Evolutionary conservation across 495 filamentous ascomycete genomes (phyloP).

Genomic region (Xylaria grammica): DNA sequence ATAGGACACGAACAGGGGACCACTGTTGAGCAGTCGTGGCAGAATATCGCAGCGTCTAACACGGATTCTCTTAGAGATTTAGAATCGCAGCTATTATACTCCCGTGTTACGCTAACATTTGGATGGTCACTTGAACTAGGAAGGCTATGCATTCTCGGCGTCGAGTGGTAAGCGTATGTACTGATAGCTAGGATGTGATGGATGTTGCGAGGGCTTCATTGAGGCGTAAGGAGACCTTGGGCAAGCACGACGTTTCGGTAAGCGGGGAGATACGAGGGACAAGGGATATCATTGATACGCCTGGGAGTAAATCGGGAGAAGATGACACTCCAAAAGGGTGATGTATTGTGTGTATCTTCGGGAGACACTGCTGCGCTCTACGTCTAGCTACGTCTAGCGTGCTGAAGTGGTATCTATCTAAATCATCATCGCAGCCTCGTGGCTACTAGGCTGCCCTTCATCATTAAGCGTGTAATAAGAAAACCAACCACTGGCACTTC

Average conservation of each 20-base stretch:
- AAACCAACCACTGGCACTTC: conserved; percentile 7
- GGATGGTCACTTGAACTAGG: conserved; percentile 55
- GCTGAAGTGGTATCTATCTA: conserved; percentile 28
- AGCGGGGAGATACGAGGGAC: background rate
- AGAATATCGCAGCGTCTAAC: conserved; percentile 41
- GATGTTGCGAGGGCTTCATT: background rate
- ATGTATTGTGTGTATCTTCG: conserved; percentile 16
- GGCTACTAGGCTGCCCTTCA: conserved; percentile 10
- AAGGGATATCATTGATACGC: too few relatives aligned
- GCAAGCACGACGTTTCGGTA: background rate
- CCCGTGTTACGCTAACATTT: conserved; percentile 59
- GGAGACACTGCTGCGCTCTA: conserved; percentile 1
- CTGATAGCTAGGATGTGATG: background rate
- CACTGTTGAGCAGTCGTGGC: conserved; percentile 34
- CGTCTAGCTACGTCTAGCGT: conserved; percentile 20
- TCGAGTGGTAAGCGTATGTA: conserved; percentile 42
- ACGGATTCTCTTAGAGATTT: conserved; percentile 48
- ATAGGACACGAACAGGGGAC: conserved; percentile 7
- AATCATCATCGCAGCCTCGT: conserved; percentile 26
- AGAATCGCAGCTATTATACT: conserved; percentile 55
- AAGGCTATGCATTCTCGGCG: conserved; percentile 54
- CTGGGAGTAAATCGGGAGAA: background rate
- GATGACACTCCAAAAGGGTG: conserved; percentile 1
- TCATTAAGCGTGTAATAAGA: conserved; percentile 23
- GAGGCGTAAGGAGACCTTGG: background rate